Base-by-base conservation (phyloP, 495 filamentous ascomycete species). In the Penicillium steckii region DNA sequence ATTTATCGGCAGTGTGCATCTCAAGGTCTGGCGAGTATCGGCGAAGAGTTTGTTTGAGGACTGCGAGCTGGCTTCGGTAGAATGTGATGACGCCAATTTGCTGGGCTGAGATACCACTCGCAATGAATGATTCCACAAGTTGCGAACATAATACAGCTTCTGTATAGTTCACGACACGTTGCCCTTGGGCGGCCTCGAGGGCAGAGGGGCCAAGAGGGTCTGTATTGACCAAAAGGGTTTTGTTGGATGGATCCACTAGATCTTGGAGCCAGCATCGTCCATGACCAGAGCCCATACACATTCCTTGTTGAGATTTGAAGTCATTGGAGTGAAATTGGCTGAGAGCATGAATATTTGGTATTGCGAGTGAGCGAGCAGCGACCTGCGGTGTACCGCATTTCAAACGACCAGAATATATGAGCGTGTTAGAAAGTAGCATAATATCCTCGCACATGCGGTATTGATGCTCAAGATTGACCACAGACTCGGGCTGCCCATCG, bases 401-500 rank as follows among this genome's bases (percentile, higher is more conserved):
- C 8, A 98, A 80, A 4, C 84, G 80, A 12, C 92, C 91, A 17
- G 85, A 78, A 69, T 98, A 98, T 64, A 98, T 96, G 23, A 98
- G 83, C 5, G 81, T 88, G 72, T 97, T 97, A 47, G 89, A 91
- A 21, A 98, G 80, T 10, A 84, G 79, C 94, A 97, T 97, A 46
- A 98, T 87, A 25, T 97, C 93, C 42, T 91, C 86, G 61, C 89
- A 95, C 94, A 98, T 98, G 58, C 94, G 90, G 61, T 98, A 98
- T 65, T 98, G 94, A 57, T 95, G 90, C 60, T 92, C 91, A 2
- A 98, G 83, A 54, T 87, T 92, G 56, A 92, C 88, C 9, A 97
- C 91, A 1, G 91, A 90, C 19, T 80, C 66, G 0, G 94, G 94
- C 55, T 97, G 91, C 0, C 79, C 79, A 59, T 97, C 93, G 13